Base-by-base conservation (phyloP, 2,329 filamentous ascomycete genomes). In the Ceratocystis destructans region DNA sequence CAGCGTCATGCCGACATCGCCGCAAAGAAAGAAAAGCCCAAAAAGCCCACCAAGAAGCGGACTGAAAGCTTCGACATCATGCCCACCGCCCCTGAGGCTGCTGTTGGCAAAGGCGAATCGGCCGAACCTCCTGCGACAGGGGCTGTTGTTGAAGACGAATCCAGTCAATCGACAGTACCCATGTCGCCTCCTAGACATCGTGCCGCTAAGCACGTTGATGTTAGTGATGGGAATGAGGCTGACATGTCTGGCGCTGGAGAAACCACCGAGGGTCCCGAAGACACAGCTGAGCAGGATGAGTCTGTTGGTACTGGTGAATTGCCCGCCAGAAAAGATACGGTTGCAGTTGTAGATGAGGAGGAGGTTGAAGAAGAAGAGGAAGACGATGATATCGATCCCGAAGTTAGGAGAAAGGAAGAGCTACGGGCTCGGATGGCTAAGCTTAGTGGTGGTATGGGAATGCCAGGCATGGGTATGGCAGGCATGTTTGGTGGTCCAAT, bases 371-470 rank as follows among this genome's bases (percentile, higher is more conserved):
- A 82, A 10, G 84, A 83, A 2, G 85, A 84, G 15, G 87, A 87
- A n/a, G 87, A 88, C 22, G 88, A 90, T 41, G 89, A 92, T 61
- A 79, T 95, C 64, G 92, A 97, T 72, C 90, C 91, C 0, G 94
- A 99, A 74, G 81, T 90, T 25, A 86, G 84, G 70, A 87, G 92
- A 64, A 89, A 87, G 73, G 86, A 96, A 76, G 93, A 96, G 74
- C 80, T 99, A 41, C 85, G 94, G 68, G 91, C 94, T 69, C 86
- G 94, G 71, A 99, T 99, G 90, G 94, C 94, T 59, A 96, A 96
- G 77, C 94, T 99, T 88, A 96, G 93, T 71, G 93, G 93, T 66
- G 93, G 93, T 25, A 96, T 96, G 90, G 90, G 90, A 61, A 96
- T 97, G 87, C 86, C 90, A 73, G 90, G 90, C 71, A 96, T 96